These are phyloP conservation scores for Pichia sp. DNA, from an alignment of 1,139 yeast genomes.

Conservation along the genomic window DNA sequence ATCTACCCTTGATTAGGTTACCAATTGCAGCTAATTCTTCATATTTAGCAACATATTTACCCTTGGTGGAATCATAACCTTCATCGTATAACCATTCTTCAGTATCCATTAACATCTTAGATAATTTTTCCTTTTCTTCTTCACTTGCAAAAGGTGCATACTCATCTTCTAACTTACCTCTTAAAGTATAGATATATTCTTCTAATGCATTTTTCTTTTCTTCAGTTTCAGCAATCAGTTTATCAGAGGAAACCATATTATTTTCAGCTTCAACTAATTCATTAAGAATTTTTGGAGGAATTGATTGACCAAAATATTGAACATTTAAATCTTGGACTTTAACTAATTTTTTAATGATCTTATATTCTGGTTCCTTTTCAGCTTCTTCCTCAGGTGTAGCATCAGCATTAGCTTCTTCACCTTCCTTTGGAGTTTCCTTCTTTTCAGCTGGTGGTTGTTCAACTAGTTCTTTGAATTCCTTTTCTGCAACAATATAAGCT, in stretches of 20 bases:
- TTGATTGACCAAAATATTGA: constrained; percentile 55
- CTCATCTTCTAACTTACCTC: constrained; percentile 93
- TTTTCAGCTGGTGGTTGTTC: constrained; percentile 56
- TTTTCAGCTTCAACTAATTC: constrained; percentile 73
- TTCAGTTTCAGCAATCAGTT: constrained; percentile 96
- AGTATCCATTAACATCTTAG: constrained; percentile 68
- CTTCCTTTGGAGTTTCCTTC: constrained; percentile 18
- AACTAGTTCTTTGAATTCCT: constrained; percentile 73
- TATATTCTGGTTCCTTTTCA: constrained; percentile 68
- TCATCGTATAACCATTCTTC: constrained; percentile 99
- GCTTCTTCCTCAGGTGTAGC: constrained; percentile 48
- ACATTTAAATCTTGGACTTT: constrained; percentile 76
- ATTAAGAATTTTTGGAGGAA: constrained; percentile 52
- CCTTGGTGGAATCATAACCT: constrained; percentile 94
- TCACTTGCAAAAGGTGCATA: constrained; percentile 85
- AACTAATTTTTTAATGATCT: constrained; percentile 86
- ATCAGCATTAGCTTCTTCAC: no score
- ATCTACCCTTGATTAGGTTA: constrained; percentile 92
- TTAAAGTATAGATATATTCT: constrained; percentile 95
- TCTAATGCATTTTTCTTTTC: constrained; percentile 97
- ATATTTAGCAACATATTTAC: constrained; percentile 94
- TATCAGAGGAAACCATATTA: constrained; percentile 81
- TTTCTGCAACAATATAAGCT: constrained; percentile 92
- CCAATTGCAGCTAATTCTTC: constrained; percentile 95
- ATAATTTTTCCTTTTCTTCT: constrained; percentile 77